Base-by-base conservation (phyloP, 306 rosid species). In the Trichosanthes truncata region DNA sequence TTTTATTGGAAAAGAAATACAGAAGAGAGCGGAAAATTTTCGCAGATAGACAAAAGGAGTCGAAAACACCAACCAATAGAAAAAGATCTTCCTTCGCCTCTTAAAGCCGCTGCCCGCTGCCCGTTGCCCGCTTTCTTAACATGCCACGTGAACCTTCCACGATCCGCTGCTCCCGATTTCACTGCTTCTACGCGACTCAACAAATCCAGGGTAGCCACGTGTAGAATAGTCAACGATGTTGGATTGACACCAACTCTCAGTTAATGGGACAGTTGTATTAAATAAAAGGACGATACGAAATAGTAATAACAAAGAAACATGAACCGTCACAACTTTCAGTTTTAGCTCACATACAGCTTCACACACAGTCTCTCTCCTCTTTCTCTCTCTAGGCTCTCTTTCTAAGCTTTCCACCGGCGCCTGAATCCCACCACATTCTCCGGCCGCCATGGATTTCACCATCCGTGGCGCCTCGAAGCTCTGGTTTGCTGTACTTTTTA, bases 371-470 rank as follows among this genome's bases (percentile, higher is more conserved):
- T 3, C 78, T 49, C 14, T 31, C 62, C 78, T 74, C 78, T 29
- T 8, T 67, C 51, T 69, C 76, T 66, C 45, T 40, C 23, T 20
- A 53, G 9, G 26, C 15, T 9, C 21, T 23, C n/a, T 3, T 73
- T 73, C 78, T 11, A 20, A 46, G 18, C 6, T 31, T 48, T 29
- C 78, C 36, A 18, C 49, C 79, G 79, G 53, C 51, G 76, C 20
- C 53, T 69, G 76, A 41, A 43, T 69, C 4, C 31, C 31, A 23
- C 35, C 31, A 4, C 66, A 5, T 33, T 76, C 65, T 7, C 59
- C 79, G 63, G 79, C 31, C 79, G 49, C 79, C 79, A 76, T 76
- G 79, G 79, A 76, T 76, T 76, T 53, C 29, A n/a, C 25, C 33
- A 76, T 76, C 79, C 59, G 18, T 53, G 79, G 79, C 79, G 79